Percentiles rank a stretch among this genome's conserved stretches.
Conservation (phyloP, 768 basidiomycete species). For the Termitomyces sp. region DNA sequence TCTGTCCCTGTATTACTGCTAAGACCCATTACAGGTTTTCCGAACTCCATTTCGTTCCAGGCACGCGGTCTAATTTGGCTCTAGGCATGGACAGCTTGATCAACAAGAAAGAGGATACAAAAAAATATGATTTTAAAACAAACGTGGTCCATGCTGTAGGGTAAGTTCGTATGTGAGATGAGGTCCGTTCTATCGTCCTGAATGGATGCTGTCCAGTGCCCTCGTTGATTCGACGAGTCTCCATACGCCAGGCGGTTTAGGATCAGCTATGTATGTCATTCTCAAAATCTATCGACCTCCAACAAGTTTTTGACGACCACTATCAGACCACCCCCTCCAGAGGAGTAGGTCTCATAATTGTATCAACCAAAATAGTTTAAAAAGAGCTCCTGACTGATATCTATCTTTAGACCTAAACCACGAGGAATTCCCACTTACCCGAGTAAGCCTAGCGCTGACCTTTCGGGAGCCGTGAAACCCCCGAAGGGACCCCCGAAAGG, state of each 20-base stretch:
- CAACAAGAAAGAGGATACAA: not conserved
- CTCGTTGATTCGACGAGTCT: slow-evolving; percentile 5
- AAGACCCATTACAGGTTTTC: not conserved
- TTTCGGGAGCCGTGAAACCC: not conserved
- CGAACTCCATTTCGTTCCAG: not conserved
- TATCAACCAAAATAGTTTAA: not conserved
- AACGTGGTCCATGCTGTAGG: not conserved
- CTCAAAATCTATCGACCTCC: not conserved
- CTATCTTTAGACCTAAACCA: slow-evolving; percentile 1
- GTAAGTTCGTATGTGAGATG: not conserved
- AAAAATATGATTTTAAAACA: not conserved
- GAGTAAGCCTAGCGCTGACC: not conserved
- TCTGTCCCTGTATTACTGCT: not conserved
- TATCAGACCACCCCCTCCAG: not conserved
- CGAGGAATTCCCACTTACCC: not conserved
- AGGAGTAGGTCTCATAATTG: not conserved
- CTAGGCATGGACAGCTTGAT: not conserved
- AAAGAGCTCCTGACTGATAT: not conserved
- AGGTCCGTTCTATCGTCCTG: not conserved
- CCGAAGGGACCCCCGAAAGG: not conserved
- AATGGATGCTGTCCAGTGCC: not conserved
- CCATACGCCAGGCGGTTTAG: not conserved
- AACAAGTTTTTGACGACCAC: not conserved
- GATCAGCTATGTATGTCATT: slow-evolving; percentile 7
- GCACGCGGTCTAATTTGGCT: not conserved